phyloP scores from a whole-genome alignment of 2,329 filamentous ascomycete species.

The Aspergillus neoniger region DNA sequence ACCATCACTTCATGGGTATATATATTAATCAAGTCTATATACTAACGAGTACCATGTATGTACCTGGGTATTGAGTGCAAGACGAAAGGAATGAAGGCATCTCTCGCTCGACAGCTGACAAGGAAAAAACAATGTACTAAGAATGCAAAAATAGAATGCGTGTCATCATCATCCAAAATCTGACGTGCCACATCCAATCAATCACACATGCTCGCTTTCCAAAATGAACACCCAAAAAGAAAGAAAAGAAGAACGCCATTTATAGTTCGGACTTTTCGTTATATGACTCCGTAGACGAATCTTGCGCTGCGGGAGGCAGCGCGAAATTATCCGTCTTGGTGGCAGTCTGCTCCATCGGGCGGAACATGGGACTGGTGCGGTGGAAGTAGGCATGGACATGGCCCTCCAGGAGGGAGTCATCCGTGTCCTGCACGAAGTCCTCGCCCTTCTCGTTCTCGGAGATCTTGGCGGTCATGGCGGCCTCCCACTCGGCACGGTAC shows the following conservation, averaged over 20 bases:
- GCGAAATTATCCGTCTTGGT: slow-evolving; percentile 36
- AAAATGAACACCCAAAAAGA: slow-evolving; percentile 5
- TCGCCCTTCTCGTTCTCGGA: slow-evolving; percentile 50
- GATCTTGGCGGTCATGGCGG: slow-evolving; percentile 49
- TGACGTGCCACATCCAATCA: slow-evolving; percentile 9
- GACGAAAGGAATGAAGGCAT: not conserved
- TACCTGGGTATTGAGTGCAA: slow-evolving; percentile 11
- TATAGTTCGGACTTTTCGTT: slow-evolving; percentile 28
- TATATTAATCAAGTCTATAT: slow-evolving; percentile 14
- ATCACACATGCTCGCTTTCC: slow-evolving; percentile 6
- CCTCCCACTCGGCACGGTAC: slow-evolving; percentile 65
- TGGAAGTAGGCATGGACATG: slow-evolving; percentile 58
- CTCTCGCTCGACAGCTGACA: slow-evolving; percentile 2
- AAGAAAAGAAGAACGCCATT: not conserved
- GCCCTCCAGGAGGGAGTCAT: slow-evolving; percentile 51
- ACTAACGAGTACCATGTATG: slow-evolving; percentile 9
- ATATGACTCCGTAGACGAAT: slow-evolving; percentile 24
- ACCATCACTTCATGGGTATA: not conserved
- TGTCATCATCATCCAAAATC: slow-evolving; percentile 7
- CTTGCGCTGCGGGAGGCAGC: slow-evolving; percentile 37
- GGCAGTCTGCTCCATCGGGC: slow-evolving; percentile 36
- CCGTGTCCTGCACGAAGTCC: slow-evolving; percentile 39
- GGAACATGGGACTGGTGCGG: slow-evolving; percentile 51
- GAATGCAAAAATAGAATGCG: not conserved
- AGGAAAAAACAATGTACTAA: slow-evolving; percentile 1